phyloP scores from a whole-genome alignment of 306 rosid species.

The Acacia confusa region DNA sequence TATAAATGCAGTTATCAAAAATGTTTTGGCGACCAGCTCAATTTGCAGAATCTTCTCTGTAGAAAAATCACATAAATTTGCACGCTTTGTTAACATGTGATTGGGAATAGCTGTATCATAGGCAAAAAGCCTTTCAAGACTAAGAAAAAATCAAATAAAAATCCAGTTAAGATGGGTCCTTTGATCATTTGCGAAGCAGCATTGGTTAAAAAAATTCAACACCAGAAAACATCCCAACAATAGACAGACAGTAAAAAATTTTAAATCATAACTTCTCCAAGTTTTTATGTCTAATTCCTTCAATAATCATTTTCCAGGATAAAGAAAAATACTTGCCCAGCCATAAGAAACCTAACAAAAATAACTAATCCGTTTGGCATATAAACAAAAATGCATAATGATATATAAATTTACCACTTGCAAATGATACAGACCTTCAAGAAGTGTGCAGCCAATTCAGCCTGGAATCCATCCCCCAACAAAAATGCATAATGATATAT shows the following conservation, averaged over 20 bases:
- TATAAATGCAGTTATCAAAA: too few relatives aligned
- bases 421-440: constrained; percentile 66
- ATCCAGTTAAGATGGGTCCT: background rate
- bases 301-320: background rate
- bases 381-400: constrained; percentile 1
- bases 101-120: background rate
- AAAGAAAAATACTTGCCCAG: background rate
- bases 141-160: background rate
- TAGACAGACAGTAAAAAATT: constrained; percentile 5
- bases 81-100: background rate
- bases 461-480: constrained; percentile 97
- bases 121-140: too few relatives aligned
- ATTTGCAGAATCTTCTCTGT: background rate
- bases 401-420: constrained; percentile 15
- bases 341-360: background rate
- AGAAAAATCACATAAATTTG: constrained; percentile 5
- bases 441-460: constrained; percentile 93
- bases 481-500: constrained; percentile 9
- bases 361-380: background rate
- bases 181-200: constrained; percentile 4
- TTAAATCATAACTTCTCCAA: background rate
- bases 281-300: background rate
- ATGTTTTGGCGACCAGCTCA: background rate
- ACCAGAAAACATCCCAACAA: background rate
- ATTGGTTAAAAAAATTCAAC: background rate